Conservation (phyloP, 768 basidiomycete species). For the Boletus huronensis region DNA sequence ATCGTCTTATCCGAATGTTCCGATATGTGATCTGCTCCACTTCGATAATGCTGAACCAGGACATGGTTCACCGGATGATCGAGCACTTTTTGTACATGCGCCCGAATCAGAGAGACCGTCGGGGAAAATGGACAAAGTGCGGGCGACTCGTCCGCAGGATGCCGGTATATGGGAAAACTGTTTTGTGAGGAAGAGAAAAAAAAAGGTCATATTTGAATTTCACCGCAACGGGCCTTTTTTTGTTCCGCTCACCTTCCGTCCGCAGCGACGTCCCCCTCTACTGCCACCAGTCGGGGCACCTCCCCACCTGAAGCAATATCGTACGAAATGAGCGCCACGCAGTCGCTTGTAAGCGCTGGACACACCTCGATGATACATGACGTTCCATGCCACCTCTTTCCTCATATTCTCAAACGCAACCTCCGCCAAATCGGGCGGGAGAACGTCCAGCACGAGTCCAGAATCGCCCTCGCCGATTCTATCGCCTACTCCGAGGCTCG, state of each 20-base stretch:
- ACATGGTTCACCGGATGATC: conserved; percentile 77
- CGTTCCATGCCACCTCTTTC: conserved; percentile 67
- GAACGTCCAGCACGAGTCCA: conserved; percentile 52
- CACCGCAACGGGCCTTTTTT: conserved; percentile 12
- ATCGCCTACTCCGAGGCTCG: conserved; percentile 35
- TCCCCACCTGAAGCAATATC: conserved; percentile 54
- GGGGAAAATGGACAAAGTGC: conserved; percentile 63
- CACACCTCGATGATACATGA: conserved; percentile 74
- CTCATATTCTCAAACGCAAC: conserved; percentile 55
- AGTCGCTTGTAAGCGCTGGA: not conserved
- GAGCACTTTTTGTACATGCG: conserved; percentile 55
- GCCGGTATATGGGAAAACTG: conserved; percentile 77
- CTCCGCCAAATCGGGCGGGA: conserved; percentile 53
- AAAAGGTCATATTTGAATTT: not conserved
- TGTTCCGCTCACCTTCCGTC: conserved; percentile 44
- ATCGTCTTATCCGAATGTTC: conserved; percentile 88
- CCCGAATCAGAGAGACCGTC: conserved; percentile 62
- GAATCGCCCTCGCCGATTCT: conserved; percentile 67
- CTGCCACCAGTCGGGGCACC: conserved; percentile 63
- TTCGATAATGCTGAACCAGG: conserved; percentile 77
- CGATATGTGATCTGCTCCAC: conserved; percentile 77
- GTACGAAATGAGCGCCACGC: not conserved
- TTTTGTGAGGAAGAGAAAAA: not conserved
- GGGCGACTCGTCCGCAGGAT: conserved; percentile 78
- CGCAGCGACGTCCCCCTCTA: conserved; percentile 50